Percentiles rank a stretch among this genome's conserved stretches.
Conservation (phyloP, 83 land plant species). For the Diphasiastrum complanatum region DNA sequence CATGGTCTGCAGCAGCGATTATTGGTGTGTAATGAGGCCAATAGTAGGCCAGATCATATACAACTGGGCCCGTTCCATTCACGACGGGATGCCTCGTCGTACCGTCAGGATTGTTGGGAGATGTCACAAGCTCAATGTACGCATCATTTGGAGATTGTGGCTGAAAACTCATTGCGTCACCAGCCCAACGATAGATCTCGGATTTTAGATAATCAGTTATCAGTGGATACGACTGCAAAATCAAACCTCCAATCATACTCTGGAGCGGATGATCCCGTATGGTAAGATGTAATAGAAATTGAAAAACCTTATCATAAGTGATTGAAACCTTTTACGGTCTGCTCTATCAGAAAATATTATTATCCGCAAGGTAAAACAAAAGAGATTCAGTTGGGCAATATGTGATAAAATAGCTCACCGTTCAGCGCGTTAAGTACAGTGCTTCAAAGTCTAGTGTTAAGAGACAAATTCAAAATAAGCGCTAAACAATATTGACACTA, state of each 20-base stretch:
- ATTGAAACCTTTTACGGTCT: too few species aligned
- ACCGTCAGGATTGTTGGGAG: conserved; percentile 88
- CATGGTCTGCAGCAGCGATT: conserved; percentile 49
- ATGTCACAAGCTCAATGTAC: conserved; percentile 68
- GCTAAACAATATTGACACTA: conserved; percentile 20
- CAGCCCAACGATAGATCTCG: conserved; percentile 58
- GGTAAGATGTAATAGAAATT: neutral
- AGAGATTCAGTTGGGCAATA: too few species aligned
- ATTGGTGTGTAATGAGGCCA: conserved; percentile 95
- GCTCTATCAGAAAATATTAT: too few species aligned
- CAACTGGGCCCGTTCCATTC: conserved; percentile 32
- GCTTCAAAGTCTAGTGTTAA: neutral
- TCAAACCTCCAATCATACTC: neutral
- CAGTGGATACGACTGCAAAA: conserved; percentile 40
- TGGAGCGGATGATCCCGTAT: neutral
- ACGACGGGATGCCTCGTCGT: conserved; percentile 36
- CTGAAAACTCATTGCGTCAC: conserved; percentile 45
- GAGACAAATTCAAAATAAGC: neutral
- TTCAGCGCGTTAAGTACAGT: neutral
- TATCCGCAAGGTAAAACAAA: too few species aligned
- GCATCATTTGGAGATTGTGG: conserved; percentile 13
- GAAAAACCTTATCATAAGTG: neutral
- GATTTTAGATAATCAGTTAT: conserved; percentile 42
- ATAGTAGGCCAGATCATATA: conserved; percentile 85
- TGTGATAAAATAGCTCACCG: too few species aligned